Percentiles rank a stretch among this genome's conserved stretches.
Evolutionary conservation across 306 rosid genomes (phyloP).

Genomic region (Hippophae rhamnoides): DNA sequence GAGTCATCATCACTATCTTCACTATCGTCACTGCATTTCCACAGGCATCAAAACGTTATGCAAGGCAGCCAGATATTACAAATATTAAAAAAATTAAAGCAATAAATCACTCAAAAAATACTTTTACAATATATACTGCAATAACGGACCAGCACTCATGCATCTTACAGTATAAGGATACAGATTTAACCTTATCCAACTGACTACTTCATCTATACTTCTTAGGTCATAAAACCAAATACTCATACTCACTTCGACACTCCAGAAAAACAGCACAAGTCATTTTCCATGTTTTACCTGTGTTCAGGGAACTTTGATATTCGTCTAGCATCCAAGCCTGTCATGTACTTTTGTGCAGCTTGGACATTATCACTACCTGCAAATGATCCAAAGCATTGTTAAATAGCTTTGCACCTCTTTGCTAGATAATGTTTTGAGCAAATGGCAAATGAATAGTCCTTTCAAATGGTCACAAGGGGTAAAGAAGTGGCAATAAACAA

Average conservation of each 20-base stretch:
- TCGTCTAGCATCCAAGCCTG: slow-evolving; percentile 94
- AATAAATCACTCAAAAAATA: neutral
- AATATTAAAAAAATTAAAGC: neutral
- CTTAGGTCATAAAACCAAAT: neutral
- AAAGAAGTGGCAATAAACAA: neutral
- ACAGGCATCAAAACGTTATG: neutral
- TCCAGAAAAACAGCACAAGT: neutral
- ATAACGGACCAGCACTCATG: too few species aligned
- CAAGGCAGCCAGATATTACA: neutral
- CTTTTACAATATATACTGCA: neutral
- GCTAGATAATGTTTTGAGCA: neutral
- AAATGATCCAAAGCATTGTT: slow-evolving; percentile 12
- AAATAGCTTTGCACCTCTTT: slow-evolving; percentile 6
- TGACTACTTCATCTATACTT: neutral
- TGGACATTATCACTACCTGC: slow-evolving; percentile 81
- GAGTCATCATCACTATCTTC: slow-evolving; percentile 62
- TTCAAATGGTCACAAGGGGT: neutral
- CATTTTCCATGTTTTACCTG: slow-evolving; percentile 36
- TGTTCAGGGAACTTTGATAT: slow-evolving; percentile 66
- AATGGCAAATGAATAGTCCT: neutral
- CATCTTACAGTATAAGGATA: too few species aligned
- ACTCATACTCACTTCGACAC: neutral
- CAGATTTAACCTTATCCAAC: too few species aligned
- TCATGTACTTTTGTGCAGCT: slow-evolving; percentile 79
- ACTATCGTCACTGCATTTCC: slow-evolving; percentile 66